Percentiles rank a stretch among this genome's conserved stretches.
Evolutionary conservation across 257 asterid species (phyloP).

Genomic region (Phtheirospermum japonicum): DNA sequence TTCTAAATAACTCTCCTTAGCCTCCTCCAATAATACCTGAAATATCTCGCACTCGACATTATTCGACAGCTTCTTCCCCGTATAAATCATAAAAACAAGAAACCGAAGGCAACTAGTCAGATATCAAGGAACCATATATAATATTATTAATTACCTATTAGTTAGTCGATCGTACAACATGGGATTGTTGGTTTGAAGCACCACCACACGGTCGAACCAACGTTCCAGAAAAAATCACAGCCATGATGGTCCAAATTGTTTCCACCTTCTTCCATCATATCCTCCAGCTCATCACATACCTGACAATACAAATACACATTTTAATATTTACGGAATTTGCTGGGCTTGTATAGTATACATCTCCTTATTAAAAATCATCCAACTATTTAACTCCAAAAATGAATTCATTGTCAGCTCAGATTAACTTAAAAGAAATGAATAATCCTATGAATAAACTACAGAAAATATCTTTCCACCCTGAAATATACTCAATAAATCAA

Average conservation of each 20-base stretch:
- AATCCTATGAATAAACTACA: too few species aligned
- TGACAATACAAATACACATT: conserved; percentile 23
- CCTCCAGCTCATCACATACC: conserved; percentile 96
- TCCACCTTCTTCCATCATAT: conserved; percentile 90
- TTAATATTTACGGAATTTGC: too few species aligned
- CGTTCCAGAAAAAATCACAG: too few species aligned
- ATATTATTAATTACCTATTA: conserved; percentile 54
- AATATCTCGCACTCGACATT: conserved; percentile 87
- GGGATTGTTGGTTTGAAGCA: too few species aligned
- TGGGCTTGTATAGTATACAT: too few species aligned
- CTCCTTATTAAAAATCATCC: too few species aligned
- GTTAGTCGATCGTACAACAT: conserved; percentile 74
- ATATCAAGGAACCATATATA: not conserved
- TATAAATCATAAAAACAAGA: conserved; percentile 49
- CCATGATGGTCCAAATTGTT: conserved; percentile 95
- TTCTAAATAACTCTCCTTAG: conserved; percentile 77
- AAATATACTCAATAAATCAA: too few species aligned
- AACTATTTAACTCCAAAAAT: too few species aligned
- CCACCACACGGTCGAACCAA: too few species aligned
- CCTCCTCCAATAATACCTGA: conserved; percentile 84
- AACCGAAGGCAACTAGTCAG: too few species aligned
- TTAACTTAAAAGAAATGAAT: too few species aligned
- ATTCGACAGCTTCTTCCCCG: conserved; percentile 74
- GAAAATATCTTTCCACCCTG: not conserved
- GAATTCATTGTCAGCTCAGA: too few species aligned